Evolutionary conservation across 257 asterid species (phyloP).

Genomic region (Penstemon eatonii): DNA sequence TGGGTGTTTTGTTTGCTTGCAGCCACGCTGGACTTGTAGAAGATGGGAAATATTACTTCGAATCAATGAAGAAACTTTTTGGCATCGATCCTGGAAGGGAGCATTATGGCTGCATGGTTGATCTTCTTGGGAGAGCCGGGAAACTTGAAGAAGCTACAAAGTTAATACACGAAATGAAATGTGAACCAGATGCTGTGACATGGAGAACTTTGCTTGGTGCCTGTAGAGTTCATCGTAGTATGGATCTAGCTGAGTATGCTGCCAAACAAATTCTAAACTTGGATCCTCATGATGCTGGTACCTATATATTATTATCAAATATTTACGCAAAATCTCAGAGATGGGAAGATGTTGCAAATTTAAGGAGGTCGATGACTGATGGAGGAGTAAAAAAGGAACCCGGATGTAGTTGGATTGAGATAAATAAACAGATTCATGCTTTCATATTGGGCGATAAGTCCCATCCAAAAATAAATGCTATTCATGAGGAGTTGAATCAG

Average conservation of each 20-base stretch:
- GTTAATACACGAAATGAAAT: slow-evolving; percentile 63
- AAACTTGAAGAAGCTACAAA: slow-evolving; percentile 72
- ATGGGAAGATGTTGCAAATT: slow-evolving; percentile 64
- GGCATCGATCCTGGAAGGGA: slow-evolving; percentile 80
- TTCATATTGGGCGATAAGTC: slow-evolving; percentile 71
- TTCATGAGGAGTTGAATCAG: slow-evolving; percentile 51
- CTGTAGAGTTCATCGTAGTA: slow-evolving; percentile 74
- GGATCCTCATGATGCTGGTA: slow-evolving; percentile 78
- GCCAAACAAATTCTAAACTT: slow-evolving; percentile 69
- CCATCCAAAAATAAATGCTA: slow-evolving; percentile 57
- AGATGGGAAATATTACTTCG: slow-evolving; percentile 61
- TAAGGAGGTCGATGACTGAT: slow-evolving; percentile 64
- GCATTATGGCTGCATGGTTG: slow-evolving; percentile 92
- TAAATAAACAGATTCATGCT: slow-evolving; percentile 66
- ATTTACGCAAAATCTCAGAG: slow-evolving; percentile 72
- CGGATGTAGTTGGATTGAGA: slow-evolving; percentile 95
- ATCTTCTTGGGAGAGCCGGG: slow-evolving; percentile 90
- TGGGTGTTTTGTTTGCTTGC: slow-evolving; percentile 90
- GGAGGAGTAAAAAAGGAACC: slow-evolving; percentile 88
- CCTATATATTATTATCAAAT: slow-evolving; percentile 71
- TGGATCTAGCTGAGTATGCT: slow-evolving; percentile 81
- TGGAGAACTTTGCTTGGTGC: slow-evolving; percentile 94
- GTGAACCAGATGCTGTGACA: slow-evolving; percentile 75
- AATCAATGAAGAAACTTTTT: slow-evolving; percentile 63
- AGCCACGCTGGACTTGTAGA: slow-evolving; percentile 86